Evolutionary conservation across 2,329 filamentous ascomycete species (phyloP).

Genomic region (Colletotrichum camelliae): DNA sequence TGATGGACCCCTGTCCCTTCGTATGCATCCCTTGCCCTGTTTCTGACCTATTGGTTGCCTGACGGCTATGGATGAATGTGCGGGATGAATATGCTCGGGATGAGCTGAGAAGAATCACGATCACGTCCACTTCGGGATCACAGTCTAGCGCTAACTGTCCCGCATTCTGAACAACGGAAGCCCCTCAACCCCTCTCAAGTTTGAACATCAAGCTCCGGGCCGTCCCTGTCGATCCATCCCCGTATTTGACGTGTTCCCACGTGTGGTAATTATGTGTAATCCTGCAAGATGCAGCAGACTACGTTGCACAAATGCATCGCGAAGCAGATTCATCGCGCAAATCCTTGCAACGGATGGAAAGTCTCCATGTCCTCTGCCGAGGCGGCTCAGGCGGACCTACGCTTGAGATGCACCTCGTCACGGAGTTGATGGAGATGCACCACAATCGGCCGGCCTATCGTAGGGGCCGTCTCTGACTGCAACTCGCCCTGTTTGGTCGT

Average conservation of each 20-base stretch:
- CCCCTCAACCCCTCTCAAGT: background rate
- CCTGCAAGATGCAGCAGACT: background rate
- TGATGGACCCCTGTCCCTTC: background rate
- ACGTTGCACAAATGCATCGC: background rate
- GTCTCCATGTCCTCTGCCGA: background rate
- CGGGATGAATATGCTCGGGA: background rate
- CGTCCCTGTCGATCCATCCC: background rate
- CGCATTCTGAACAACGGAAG: background rate
- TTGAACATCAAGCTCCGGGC: background rate
- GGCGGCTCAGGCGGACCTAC: background rate
- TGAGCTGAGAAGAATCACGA: background rate
- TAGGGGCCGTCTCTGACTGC: background rate
- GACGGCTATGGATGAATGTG: background rate
- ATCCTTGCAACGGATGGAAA: background rate
- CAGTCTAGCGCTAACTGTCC: background rate
- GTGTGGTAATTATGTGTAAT: background rate
- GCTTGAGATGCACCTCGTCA: background rate
- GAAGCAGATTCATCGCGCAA: background rate
- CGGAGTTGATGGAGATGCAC: background rate
- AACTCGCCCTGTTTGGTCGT: background rate
- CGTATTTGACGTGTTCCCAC: background rate
- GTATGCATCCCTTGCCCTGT: background rate
- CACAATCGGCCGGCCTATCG: background rate
- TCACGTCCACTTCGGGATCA: background rate
- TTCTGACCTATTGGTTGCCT: background rate